Percentiles rank a stretch among this genome's conserved stretches.
Evolutionary conservation across 2,329 filamentous ascomycete genomes (phyloP).

Genomic region (Waltergamsia citrina): DNA sequence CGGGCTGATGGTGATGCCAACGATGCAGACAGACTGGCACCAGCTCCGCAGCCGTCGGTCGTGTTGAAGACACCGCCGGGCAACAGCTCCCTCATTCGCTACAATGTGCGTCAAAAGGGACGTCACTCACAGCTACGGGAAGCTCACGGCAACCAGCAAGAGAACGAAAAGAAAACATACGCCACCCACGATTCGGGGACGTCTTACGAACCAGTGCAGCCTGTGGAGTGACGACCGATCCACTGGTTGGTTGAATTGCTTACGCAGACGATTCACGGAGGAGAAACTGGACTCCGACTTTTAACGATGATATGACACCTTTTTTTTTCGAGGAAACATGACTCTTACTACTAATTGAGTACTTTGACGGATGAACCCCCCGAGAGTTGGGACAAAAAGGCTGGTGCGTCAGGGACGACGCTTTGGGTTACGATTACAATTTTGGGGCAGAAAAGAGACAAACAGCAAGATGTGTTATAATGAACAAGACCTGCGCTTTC

Average conservation of each 20-base stretch:
- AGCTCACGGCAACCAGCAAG: neutral
- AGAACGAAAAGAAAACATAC: slow-evolving; percentile 18
- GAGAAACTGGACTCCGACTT: neutral
- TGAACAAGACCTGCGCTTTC: too few species aligned
- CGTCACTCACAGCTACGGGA: slow-evolving; percentile 15
- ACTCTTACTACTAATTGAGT: too few species aligned
- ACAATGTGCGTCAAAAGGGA: slow-evolving; percentile 32
- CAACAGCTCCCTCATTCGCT: slow-evolving; percentile 32
- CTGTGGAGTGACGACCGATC: neutral
- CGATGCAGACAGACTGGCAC: slow-evolving; percentile 60
- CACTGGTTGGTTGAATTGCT: too few species aligned
- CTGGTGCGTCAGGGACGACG: too few species aligned
- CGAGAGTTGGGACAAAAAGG: too few species aligned
- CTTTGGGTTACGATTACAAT: too few species aligned
- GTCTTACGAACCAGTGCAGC: slow-evolving; percentile 21
- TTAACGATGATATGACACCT: neutral
- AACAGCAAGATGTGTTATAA: too few species aligned
- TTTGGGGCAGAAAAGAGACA: too few species aligned
- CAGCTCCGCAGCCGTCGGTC: slow-evolving; percentile 28
- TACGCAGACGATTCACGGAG: neutral
- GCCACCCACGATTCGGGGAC: slow-evolving; percentile 25
- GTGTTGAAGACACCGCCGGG: slow-evolving; percentile 34
- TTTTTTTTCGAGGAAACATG: neutral
- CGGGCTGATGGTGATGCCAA: slow-evolving; percentile 84
- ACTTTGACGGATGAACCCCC: too few species aligned